A percentile compares a stretch with the other conserved stretches of the same genome.
Evolutionary conservation across 768 basidiomycete species (phyloP).

Genomic region (Kwoniella heveanensis): DNA sequence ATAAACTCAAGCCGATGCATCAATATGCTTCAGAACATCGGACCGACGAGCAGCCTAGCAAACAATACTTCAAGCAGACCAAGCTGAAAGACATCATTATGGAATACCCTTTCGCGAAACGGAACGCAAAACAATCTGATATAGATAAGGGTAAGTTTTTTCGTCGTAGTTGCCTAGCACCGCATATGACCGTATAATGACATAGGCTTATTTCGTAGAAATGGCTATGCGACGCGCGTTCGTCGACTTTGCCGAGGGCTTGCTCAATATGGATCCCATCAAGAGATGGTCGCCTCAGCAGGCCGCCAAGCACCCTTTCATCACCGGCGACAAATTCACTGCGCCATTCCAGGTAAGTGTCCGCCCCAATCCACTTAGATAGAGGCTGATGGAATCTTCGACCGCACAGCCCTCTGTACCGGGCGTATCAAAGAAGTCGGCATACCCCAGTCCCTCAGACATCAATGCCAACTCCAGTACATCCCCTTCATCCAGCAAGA

Average conservation of each 20-base stretch:
- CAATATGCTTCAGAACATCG: constrained; percentile 95
- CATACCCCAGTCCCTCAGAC: not conserved
- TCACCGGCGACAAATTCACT: constrained; percentile 93
- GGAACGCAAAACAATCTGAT: constrained; percentile 69
- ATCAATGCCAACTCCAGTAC: constrained; percentile 6
- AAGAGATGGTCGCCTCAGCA: constrained; percentile 97
- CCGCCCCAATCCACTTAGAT: too few relatives aligned
- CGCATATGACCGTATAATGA: not conserved
- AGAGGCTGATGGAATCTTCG: too few relatives aligned
- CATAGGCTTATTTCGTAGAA: constrained; percentile 61
- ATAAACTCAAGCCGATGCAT: constrained; percentile 83
- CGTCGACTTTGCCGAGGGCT: constrained; percentile 94
- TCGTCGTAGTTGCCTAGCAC: not conserved
- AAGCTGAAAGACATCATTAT: constrained; percentile 94
- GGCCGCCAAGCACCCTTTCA: constrained; percentile 92
- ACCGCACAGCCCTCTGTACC: constrained; percentile 3
- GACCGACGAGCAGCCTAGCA: constrained; percentile 94
- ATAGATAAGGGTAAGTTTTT: constrained; percentile 76
- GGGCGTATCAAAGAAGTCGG: constrained; percentile 1
- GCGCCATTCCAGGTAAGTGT: constrained; percentile 54
- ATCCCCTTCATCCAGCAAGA: constrained; percentile 34
- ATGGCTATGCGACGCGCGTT: constrained; percentile 91
- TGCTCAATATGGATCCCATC: constrained; percentile 90
- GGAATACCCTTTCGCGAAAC: constrained; percentile 91
- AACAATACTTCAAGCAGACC: constrained; percentile 96